Evolutionary conservation across 73 alveolate species (phyloP), one percentile per base, ranked within the genome.

Genomic region (Paramecium biaurelia): DNA sequence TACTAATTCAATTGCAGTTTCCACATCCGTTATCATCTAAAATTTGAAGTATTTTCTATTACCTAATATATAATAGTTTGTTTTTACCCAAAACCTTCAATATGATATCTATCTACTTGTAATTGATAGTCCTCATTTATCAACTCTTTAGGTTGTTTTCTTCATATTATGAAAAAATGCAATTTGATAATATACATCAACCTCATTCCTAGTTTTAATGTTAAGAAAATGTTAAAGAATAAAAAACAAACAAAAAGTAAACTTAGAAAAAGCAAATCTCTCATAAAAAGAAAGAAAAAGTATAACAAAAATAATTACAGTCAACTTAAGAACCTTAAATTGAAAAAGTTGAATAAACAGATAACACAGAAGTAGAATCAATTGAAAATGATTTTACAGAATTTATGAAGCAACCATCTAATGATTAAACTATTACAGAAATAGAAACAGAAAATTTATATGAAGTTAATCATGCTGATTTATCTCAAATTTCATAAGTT

Each of bases 381-480:
- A 35, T 38, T 35, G 58, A 35, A 72, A 72, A 72, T 14, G 84
- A 63, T 32, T 63, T 63, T 10, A 63, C 84, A 26, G 84, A 63
- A 63, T 63, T 63, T 63, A 63, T 63, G 86, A 72, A 72, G 24
- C 59, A 35, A 72, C 59, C 56, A n/a, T 72, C 86, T 3, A 37
- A 28, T 34, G 86, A 72, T 72, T 72, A 72, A 72, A 72, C 56
- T 34, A 42, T 35, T n/a, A 72, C 86, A 20, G 86, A 72, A 72
- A 72, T 35, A 28, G 86, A 72, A 72, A 72, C 86, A 11, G 86
- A 72, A 35, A 72, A 72, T 37, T 14, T 72, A 15, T 72, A 35
- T 38, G 86, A 72, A 72, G 7, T 72, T 42, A 72, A 72, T 42
- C 86, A 72, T 72, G 86, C 86, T 34, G 86, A 72, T 35, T 72